Percentiles rank a stretch among this genome's conserved stretches.
phyloP scores from a whole-genome alignment of 768 basidiomycete species.

The Amanita rubescens region DNA sequence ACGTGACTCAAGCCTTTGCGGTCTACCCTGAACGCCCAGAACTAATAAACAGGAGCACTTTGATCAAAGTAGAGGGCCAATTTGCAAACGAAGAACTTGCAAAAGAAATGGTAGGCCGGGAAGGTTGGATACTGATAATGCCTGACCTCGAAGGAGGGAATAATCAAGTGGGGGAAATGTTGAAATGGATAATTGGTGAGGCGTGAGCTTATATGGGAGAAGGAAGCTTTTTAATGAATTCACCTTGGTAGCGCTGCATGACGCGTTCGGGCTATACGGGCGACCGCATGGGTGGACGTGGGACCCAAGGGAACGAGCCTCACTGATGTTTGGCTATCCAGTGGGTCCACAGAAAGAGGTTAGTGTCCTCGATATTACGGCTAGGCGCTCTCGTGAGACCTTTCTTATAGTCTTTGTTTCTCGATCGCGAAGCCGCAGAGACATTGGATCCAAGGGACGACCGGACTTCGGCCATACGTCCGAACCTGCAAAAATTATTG shows the following conservation, averaged over 20 bases:
- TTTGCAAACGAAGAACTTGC: constrained; percentile 75
- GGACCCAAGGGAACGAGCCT: constrained; percentile 76
- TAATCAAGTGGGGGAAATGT: constrained; percentile 71
- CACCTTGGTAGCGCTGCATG: constrained; percentile 56
- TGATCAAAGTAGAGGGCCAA: constrained; percentile 87
- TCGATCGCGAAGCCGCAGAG: constrained; percentile 79
- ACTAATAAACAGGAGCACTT: constrained; percentile 77
- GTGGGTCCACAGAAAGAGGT: constrained; percentile 81
- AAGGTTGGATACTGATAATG: constrained; percentile 89
- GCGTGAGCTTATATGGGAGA: constrained; percentile 7
- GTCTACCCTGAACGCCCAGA: constrained; percentile 96
- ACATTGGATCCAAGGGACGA: constrained; percentile 71
- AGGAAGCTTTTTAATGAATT: background rate
- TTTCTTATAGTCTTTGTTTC: constrained; percentile 63
- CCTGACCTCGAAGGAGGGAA: constrained; percentile 67
- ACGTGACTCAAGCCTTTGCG: constrained; percentile 81
- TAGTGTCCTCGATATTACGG: constrained; percentile 22
- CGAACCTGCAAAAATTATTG: constrained; percentile 54
- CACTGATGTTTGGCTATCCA: constrained; percentile 94
- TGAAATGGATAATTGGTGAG: constrained; percentile 85
- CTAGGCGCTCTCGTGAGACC: constrained; percentile 5
- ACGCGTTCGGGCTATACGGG: constrained; percentile 84
- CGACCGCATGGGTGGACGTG: constrained; percentile 81
- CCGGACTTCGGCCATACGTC: constrained; percentile 62
- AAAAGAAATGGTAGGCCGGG: constrained; percentile 53